Evolutionary conservation across 164 flowering plant species (phyloP), one percentile per base, ranked within the genome.

Genomic region (Berberis vulgaris): DNA sequence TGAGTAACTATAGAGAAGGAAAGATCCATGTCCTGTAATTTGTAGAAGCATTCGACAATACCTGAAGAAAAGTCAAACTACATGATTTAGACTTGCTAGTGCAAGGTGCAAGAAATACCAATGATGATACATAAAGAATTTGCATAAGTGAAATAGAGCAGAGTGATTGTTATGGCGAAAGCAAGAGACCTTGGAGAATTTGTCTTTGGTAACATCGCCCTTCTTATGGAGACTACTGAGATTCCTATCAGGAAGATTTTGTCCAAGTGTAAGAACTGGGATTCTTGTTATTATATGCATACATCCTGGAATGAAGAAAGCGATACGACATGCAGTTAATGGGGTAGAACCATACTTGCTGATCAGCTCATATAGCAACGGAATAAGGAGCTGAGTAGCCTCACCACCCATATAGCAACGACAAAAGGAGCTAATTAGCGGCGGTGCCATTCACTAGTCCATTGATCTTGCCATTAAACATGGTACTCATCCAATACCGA

Each of bases 21-120:
- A 87, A 84, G 61, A 89, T 70, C 96, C 96, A 89, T 13, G 89
- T 84, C 66, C 91, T 81, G 58, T 89, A 87, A 69, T 87, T 89
- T 43, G 83, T 79, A 11, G 88, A 38, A 1, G 83, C 95, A 71
- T 80, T 57, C 81, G 81, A 74, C 4, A 90, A 46, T 4, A 89
- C 87, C 91, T 87, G 66, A 57, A 26, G 11, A 57, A 57, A 7
- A 1, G 9, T 6, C 12, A 6, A 52, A 6, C 12, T 38, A 56
- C 2, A 13, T 5, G 39, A 4, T 47, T 26, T 11, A 6, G 10
- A 47, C 9, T 6, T 1, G 5, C 49, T 8, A 5, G 8, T 46
- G 49, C 6, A 5, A 46, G 8, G 8, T 26, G 26, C 26, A 26
- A 26, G 26, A 26, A 26, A 26, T 26, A 26, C 26, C 26, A 26